These are phyloP conservation scores for Tuber melanosporum DNA, from an alignment of 495 filamentous ascomycete species.

Conservation along the genomic window DNA sequence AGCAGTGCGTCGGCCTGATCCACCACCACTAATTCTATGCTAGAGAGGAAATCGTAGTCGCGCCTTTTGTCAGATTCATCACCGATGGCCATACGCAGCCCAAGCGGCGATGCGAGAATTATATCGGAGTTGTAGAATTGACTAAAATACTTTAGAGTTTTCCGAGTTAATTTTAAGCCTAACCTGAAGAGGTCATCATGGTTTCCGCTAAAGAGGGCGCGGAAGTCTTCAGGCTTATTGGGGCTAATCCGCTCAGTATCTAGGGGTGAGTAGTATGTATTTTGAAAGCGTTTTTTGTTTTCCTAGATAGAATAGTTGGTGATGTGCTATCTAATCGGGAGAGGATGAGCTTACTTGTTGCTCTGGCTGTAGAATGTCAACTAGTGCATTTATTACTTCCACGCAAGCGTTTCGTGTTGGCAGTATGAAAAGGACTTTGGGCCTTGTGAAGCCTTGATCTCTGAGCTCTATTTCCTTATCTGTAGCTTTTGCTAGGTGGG, in stretches of 20 bases:
- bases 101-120: conserved; percentile 82
- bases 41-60: conserved; percentile 87
- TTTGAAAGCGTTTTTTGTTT: conserved; percentile 85
- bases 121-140: conserved; percentile 96
- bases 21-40: conserved; percentile 79
- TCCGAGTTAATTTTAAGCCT: conserved; percentile 89
- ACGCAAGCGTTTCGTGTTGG: conserved; percentile 82
- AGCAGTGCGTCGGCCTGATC: conserved; percentile 90
- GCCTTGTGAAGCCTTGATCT: conserved; percentile 93
- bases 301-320: conserved; percentile 46
- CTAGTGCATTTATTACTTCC: conserved; percentile 66
- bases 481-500: conserved; percentile 52
- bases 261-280: conserved; percentile 62
- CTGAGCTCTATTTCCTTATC: conserved; percentile 66
- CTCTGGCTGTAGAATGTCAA: conserved; percentile 65
- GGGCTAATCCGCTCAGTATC: conserved; percentile 54
- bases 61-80: conserved; percentile 57
- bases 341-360: conserved; percentile 52
- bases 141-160: conserved; percentile 88
- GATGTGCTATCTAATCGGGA: background rate
- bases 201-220: conserved; percentile 84
- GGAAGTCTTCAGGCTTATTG: conserved; percentile 76
- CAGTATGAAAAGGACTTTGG: conserved; percentile 81
- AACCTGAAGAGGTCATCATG: conserved; percentile 94
- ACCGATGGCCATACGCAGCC: conserved; percentile 81